Percentiles rank a stretch among this genome's conserved stretches.
phyloP scores from a whole-genome alignment of 75 land plant genomes.

The Cryptomeria japonica region DNA sequence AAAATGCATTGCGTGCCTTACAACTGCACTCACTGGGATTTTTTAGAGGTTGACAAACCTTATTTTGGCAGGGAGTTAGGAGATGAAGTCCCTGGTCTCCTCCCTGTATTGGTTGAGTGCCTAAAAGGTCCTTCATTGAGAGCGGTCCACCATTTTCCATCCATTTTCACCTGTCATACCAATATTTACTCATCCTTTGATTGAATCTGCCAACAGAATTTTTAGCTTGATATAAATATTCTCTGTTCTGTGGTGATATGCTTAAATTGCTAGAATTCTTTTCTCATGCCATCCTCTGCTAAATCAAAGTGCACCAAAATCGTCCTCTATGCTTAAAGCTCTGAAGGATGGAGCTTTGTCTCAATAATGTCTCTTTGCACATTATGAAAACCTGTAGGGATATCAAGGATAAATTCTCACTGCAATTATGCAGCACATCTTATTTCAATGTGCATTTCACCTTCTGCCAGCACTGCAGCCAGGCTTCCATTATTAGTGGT shows the following conservation, averaged over 20 bases:
- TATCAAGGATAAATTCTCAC: neutral
- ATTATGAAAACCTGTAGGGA: neutral
- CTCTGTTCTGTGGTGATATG: neutral
- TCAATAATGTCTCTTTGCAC: neutral
- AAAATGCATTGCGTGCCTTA: neutral
- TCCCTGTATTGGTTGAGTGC: too few species aligned
- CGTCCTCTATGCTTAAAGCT: neutral
- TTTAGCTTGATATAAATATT: neutral
- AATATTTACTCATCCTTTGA: neutral
- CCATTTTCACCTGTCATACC: neutral
- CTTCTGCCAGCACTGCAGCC: neutral
- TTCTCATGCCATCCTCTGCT: neutral
- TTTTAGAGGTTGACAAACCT: neutral
- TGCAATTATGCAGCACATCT: neutral
- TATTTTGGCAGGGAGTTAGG: neutral
- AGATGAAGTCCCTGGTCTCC: too few species aligned
- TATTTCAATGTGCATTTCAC: neutral
- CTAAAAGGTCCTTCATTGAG: too few species aligned
- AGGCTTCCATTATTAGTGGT: neutral
- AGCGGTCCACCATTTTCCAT: neutral
- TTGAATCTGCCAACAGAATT: neutral
- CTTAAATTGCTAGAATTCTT: neutral
- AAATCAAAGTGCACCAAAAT: neutral
- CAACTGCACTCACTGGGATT: neutral
- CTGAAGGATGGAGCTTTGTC: neutral